A percentile compares a stretch with the other conserved stretches of the same genome.
Evolutionary conservation across 176 grass and related monocot genomes (phyloP).

Genomic region (Aegilops longissima): DNA sequence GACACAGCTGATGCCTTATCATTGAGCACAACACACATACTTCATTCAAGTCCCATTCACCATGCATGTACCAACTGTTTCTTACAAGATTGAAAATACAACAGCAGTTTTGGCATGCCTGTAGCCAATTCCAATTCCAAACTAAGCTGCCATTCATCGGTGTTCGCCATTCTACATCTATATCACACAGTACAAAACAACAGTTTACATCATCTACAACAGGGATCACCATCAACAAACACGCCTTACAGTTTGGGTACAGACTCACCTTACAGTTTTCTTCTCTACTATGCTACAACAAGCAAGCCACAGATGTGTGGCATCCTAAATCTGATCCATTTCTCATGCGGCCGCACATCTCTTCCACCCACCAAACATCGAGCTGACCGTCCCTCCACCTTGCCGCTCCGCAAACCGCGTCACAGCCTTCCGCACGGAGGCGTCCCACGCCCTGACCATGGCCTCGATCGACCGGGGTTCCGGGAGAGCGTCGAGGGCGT

Average conservation of each 20-base stretch:
- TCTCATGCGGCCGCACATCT: neutral
- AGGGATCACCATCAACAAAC: neutral
- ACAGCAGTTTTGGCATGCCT: too few species aligned
- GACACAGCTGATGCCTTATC: too few species aligned
- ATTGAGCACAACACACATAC: too few species aligned
- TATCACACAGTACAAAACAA: neutral
- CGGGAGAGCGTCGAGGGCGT: neutral
- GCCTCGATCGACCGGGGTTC: conserved; percentile 9
- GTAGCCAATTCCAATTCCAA: too few species aligned
- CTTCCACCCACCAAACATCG: conserved; percentile 15
- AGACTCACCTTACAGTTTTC: neutral
- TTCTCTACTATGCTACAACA: neutral
- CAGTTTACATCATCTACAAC: neutral
- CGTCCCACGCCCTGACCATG: conserved; percentile 17
- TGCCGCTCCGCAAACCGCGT: neutral
- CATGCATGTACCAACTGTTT: too few species aligned
- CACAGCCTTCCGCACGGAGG: neutral
- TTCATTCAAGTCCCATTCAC: too few species aligned
- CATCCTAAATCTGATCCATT: neutral
- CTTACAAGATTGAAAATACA: too few species aligned
- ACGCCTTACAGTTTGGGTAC: neutral
- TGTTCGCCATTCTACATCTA: too few species aligned
- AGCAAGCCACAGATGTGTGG: neutral
- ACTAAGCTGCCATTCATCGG: neutral
- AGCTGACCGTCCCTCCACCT: conserved; percentile 24